Evolutionary conservation across 2,329 filamentous ascomycete species (phyloP).

Genomic region (Botrytis galanthina): DNA sequence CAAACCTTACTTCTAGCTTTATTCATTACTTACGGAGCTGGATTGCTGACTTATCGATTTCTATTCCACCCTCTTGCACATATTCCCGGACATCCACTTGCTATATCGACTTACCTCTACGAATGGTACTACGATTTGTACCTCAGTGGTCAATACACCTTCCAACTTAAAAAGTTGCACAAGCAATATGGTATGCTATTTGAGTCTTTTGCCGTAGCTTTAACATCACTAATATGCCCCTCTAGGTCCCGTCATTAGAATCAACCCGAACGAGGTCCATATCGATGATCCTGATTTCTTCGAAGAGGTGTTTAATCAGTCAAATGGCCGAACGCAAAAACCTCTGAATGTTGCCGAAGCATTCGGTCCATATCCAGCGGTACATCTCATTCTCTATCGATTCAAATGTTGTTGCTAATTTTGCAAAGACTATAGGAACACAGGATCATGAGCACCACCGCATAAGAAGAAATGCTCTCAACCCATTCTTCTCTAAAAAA

Average conservation of each 20-base stretch:
- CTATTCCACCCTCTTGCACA: slow-evolving; percentile 5
- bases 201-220: background rate
- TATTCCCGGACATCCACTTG: background rate
- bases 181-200: slow-evolving; percentile 41
- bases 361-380: slow-evolving; percentile 14
- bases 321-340: slow-evolving; percentile 6
- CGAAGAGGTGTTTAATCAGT: slow-evolving; percentile 14
- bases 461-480: slow-evolving; percentile 23
- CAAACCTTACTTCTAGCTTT: background rate
- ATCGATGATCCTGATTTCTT: slow-evolving; percentile 24
- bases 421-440: slow-evolving; percentile 17
- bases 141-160: slow-evolving; percentile 43
- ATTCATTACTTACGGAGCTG: background rate
- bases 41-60: slow-evolving; percentile 6
- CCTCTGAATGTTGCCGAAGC: background rate
- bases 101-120: slow-evolving; percentile 6
- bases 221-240: background rate
- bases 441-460: slow-evolving; percentile 24
- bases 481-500: slow-evolving; percentile 26
- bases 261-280: slow-evolving; percentile 24
- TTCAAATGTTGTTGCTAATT: background rate
- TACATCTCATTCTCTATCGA: background rate
- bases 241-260: slow-evolving; percentile 22
- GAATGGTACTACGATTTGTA: slow-evolving; percentile 43
- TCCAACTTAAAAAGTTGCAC: slow-evolving; percentile 44